Conservation (phyloP, 257 asterid genomes). For the Vinca minor region DNA sequence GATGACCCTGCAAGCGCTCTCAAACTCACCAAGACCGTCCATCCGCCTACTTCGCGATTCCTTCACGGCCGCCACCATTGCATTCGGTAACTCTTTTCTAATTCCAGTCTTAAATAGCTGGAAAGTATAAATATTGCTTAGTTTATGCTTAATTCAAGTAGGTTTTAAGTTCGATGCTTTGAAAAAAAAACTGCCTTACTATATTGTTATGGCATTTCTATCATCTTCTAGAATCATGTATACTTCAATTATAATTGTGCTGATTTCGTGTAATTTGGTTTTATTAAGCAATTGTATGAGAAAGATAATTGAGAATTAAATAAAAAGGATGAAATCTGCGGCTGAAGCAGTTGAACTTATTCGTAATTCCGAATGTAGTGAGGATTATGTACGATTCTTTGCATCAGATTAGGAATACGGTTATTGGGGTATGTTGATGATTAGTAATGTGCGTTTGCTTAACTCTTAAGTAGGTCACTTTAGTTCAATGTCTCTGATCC, state of each 20-base stretch:
- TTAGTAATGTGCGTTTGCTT: background rate
- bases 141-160: background rate
- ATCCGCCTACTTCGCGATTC: constrained; percentile 73
- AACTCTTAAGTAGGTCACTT: background rate
- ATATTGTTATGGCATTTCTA: background rate
- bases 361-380: background rate
- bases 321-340: background rate
- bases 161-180: background rate
- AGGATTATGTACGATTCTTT: background rate
- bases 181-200: background rate
- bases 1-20: constrained; percentile 83
- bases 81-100: constrained; percentile 47
- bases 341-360: background rate
- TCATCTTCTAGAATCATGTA: background rate
- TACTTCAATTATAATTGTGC: background rate
- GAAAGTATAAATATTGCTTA: too few species aligned
- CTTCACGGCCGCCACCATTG: constrained; percentile 64
- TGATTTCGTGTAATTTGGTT: background rate
- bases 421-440: background rate
- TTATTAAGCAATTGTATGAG: background rate
- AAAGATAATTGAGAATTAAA: background rate
- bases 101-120: background rate
- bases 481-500: background rate
- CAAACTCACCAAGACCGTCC: constrained; percentile 73
- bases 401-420: background rate